These are phyloP conservation scores for Codiaeum variegatum DNA, from an alignment of 441 rosid genomes.

Conservation along the genomic window DNA sequence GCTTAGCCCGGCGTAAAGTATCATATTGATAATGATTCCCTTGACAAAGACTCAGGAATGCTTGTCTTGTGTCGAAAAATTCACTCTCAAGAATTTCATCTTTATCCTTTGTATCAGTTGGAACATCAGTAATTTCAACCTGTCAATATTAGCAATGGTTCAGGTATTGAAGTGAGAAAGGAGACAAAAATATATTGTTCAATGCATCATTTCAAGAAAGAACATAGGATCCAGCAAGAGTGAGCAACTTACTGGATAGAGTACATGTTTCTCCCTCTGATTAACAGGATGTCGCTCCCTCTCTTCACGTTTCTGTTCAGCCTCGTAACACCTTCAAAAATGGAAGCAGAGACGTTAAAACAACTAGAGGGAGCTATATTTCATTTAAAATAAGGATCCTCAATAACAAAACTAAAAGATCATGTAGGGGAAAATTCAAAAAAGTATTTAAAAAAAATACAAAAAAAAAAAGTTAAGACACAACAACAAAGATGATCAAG, in stretches of 20 bases:
- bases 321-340: constrained; percentile 75
- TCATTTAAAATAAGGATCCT: not conserved
- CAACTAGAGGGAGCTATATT: constrained; percentile 19
- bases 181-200: not conserved
- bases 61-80: constrained; percentile 98
- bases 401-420: not conserved
- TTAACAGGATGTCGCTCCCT: constrained; percentile 88
- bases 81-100: constrained; percentile 99
- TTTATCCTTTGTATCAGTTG: constrained; percentile 81
- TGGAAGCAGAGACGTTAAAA: constrained; percentile 11
- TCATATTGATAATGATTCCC: constrained; percentile 99
- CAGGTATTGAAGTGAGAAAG: constrained; percentile 10
- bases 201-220: not conserved
- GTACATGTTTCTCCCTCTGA: constrained; percentile 74
- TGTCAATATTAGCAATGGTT: constrained; percentile 31
- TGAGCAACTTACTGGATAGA: constrained; percentile 63
- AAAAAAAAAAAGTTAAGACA: too few species aligned
- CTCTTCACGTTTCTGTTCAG: constrained; percentile 87
- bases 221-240: constrained; percentile 6
- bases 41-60: constrained; percentile 98
- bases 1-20: constrained; percentile 95
- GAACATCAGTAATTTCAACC: constrained; percentile 74
- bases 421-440: not conserved
- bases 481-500: not conserved
- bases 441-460: too few species aligned